Evolutionary conservation across 371 early-diverging fungal genomes (phyloP), one percentile per base, ranked within the genome.

Genomic region (Mortierella polycephala): DNA sequence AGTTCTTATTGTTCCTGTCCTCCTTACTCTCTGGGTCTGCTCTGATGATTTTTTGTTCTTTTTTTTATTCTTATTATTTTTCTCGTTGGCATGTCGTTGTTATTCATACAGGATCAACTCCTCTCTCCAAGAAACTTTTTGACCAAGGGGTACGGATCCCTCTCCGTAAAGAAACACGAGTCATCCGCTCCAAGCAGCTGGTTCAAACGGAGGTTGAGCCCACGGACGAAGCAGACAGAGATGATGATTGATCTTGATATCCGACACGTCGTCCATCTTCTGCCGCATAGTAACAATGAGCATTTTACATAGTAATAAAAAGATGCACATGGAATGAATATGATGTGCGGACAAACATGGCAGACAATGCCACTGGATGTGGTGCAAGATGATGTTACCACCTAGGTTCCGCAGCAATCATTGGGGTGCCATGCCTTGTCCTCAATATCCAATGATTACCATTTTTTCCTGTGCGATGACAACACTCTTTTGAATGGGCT

Each of bases 121-220:
- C 89, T 20, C 75, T 96, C 40, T 94, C 95, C 13, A 89, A 93
- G 57, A 86, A 86, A 5, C 89, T 96, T 82, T 95, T 95, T 5
- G 91, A 92, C 47, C 96, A 96, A 74, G 96, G 96, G 0, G 81
- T 96, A 16, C 94, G 94, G 69, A 94, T 96, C 60, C 92, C 95
- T 11, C 91, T 96, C 61, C 87, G 95, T 42, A 96, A 94, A 61
- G 93, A 94, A 53, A 66, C 62, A 18, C 42, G 73, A 46, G 67
- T 73, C 12, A 59, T 63, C 1, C 67, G 73, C 44, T 21, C 55
- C n/a, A 67, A 62, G 59, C 55, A 50, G 8, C 62, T 73, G 7
- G 52, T 73, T 11, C 57, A 41, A 18, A 45, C 67, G 21, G 71
- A 71, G 16, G 41, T 39, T 7, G 69, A 62, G 44, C 52, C 39